A percentile compares a stretch with the other conserved stretches of the same genome.
Conservation (phyloP, 129 eudicot genomes). For the Sambucus nigra region DNA sequence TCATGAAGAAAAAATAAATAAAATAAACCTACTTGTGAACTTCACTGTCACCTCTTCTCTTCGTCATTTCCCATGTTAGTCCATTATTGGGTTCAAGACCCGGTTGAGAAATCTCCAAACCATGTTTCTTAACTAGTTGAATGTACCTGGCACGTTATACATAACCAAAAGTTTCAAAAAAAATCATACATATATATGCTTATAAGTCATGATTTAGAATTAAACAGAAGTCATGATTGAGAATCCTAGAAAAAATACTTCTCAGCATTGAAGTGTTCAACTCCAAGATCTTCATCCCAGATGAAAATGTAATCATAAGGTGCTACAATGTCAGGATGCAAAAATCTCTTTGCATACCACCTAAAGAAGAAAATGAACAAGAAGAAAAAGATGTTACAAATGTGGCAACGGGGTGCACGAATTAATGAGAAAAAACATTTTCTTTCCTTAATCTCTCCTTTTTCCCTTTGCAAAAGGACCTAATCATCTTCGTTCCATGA, state of each 20-base stretch:
- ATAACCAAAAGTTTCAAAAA: background rate
- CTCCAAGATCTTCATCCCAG: constrained; percentile 68
- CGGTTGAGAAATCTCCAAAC: constrained; percentile 47
- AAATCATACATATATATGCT: background rate
- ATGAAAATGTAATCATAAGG: constrained; percentile 39
- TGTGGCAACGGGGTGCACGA: background rate
- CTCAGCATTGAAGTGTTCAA: constrained; percentile 31
- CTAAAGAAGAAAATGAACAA: constrained; percentile 7
- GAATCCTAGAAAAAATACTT: constrained; percentile 15
- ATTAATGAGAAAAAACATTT: no score
- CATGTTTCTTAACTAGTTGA: constrained; percentile 33
- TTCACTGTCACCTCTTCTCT: constrained; percentile 32
- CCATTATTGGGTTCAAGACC: constrained; percentile 31
- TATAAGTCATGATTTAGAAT: background rate
- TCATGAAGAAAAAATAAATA: background rate
- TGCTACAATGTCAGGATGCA: constrained; percentile 37
- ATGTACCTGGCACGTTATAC: constrained; percentile 25
- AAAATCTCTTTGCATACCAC: constrained; percentile 39
- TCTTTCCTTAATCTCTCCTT: no score
- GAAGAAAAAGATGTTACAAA: constrained; percentile 4
- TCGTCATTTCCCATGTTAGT: constrained; percentile 38
- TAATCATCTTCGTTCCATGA: background rate
- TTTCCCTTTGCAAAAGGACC: no score
- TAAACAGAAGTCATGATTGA: constrained; percentile 6
- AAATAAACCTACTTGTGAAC: constrained; percentile 32